Percentiles rank a stretch among this genome's conserved stretches.
Conservation (phyloP, 768 basidiomycete genomes). For the Psilocybe cubensis region DNA sequence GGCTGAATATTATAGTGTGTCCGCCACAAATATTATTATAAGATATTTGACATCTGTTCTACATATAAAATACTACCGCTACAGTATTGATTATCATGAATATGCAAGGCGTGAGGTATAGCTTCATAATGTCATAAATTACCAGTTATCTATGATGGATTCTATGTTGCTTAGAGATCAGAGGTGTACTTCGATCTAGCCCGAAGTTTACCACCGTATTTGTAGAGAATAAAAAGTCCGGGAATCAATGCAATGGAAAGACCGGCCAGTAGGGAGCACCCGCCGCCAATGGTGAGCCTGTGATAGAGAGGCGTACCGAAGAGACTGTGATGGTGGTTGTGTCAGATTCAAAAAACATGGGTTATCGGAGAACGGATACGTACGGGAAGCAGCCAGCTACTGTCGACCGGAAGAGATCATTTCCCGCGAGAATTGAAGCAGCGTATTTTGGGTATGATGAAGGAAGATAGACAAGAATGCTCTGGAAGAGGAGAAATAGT, state of each 20-base stretch:
- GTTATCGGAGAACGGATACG: background rate
- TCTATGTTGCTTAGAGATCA: background rate
- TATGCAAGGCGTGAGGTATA: too few species aligned
- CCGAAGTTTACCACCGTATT: background rate
- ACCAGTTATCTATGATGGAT: too few species aligned
- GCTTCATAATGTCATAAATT: too few species aligned
- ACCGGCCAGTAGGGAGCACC: background rate
- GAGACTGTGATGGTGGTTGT: background rate
- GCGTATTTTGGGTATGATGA: background rate
- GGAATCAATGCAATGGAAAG: background rate
- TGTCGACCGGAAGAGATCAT: background rate
- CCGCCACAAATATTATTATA: too few species aligned
- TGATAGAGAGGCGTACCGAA: background rate
- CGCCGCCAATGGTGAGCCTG: background rate
- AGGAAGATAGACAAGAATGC: background rate
- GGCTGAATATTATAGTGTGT: too few species aligned
- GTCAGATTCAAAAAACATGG: background rate
- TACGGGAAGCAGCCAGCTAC: constrained; percentile 1
- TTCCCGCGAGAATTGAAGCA: background rate
- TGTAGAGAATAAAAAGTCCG: background rate
- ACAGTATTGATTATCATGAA: too few species aligned
- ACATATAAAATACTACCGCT: too few species aligned
- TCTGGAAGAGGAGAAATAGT: background rate
- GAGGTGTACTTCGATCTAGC: background rate
- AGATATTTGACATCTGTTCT: too few species aligned